Evolutionary conservation across 1,284 basidiomycete species (phyloP).

Genomic region (Clitocybe nebularis): DNA sequence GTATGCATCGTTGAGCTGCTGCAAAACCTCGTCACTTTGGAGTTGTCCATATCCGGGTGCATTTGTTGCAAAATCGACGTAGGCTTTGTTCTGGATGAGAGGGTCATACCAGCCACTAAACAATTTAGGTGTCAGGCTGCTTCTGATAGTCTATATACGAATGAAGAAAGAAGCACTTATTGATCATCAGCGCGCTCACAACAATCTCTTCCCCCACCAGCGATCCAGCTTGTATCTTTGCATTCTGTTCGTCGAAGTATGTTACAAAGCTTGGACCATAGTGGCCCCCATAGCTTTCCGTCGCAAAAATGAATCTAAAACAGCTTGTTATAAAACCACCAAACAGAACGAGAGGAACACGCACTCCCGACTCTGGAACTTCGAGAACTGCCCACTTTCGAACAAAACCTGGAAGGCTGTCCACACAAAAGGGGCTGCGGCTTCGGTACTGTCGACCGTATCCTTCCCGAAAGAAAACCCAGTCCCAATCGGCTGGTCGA

Average conservation of each 20-base stretch:
- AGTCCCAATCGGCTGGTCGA: conserved; percentile 72
- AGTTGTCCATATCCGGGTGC: conserved; percentile 66
- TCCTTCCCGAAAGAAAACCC: conserved; percentile 63
- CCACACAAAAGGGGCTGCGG: conserved; percentile 55
- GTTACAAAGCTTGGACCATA: conserved; percentile 64
- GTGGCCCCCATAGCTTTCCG: conserved; percentile 68
- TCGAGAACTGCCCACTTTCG: conserved; percentile 54
- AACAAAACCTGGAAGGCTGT: conserved; percentile 65
- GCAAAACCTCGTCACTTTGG: conserved; percentile 42
- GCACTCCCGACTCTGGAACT: conserved; percentile 55
- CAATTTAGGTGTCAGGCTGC: conserved; percentile 1
- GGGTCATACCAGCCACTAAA: conserved; percentile 65
- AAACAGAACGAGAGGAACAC: too few relatives aligned
- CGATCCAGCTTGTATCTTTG: conserved; percentile 42
- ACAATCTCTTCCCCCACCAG: conserved; percentile 41
- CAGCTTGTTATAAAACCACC: too few relatives aligned
- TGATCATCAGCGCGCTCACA: conserved; percentile 49
- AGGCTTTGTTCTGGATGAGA: conserved; percentile 57
- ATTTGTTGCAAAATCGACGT: conserved; percentile 53
- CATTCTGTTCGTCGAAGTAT: conserved; percentile 66
- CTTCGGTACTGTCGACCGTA: conserved; percentile 49
- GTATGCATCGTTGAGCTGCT: conserved; percentile 44
- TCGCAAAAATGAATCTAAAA: conserved; percentile 58
- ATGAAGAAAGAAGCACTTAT: conserved; percentile 34
- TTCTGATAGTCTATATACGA: background rate